Evolutionary conservation across 495 filamentous ascomycete genomes (phyloP), one percentile per base, ranked within the genome.

Genomic region (Barbatosphaeria neglecta): DNA sequence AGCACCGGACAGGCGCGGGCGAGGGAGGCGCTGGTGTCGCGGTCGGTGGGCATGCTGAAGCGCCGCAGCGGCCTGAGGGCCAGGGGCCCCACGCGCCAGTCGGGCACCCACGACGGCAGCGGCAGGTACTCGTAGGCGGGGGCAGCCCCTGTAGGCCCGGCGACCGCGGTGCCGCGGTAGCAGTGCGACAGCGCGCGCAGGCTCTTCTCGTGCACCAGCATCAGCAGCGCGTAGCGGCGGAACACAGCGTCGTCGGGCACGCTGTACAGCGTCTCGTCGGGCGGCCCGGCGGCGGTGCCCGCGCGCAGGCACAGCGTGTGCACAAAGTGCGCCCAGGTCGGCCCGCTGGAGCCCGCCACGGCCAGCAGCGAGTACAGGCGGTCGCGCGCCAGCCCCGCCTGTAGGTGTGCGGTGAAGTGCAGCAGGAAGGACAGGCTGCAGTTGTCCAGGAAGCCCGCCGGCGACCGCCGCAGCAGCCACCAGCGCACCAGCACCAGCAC

Each of bases 41-140:
- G 22, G 27, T 41, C 39, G 20, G 20, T 41, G 18, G 39, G 39
- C 39, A 24, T 20, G 39, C 18, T 22, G 22, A 41, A 41, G 10
- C 22, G 6, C 6, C 39, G 39, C 39, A 41, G 39, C 20, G 39
- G 39, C 39, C 24, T 41, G 20, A 24, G 24, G 20, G 9, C 20
- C 20, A 24, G 9, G 39, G 20, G 20, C n/a, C n/a, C n/a, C 2
- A 41, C 5, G 19, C 39, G 19, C 39, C 39, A 41, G 39, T 41
- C 39, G 20, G 39, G 39, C 19, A 18, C 39, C 39, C 39, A 41
- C 20, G 39, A 41, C 7, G 37, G 41, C 25, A 40, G 49, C 7
- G 37, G 41, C 25, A 40, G 49, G 50, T 48, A 44, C 61, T 7
- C 59, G 20, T 5, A 23, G 38, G 6, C 5, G 18, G 18, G 18